Evolutionary conservation across 768 basidiomycete species (phyloP), one percentile per base, ranked within the genome.

Genomic region (Podaxis sp.): DNA sequence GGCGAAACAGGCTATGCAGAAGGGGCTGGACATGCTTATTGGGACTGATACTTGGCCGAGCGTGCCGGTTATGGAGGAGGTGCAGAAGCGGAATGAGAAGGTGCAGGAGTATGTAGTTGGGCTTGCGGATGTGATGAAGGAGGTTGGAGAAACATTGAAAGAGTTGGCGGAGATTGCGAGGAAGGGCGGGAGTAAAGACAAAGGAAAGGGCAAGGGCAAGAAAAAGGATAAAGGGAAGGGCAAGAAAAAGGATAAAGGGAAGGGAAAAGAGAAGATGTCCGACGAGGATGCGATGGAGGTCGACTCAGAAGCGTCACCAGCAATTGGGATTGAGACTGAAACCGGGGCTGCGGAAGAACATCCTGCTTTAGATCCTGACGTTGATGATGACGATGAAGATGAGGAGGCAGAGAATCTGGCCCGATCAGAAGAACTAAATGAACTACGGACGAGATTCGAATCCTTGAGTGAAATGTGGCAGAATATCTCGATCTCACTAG

Each of bases 71-170:
- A 37, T 62, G 28, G 63, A 66, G 42, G 63, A 68, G 11, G 35
- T 62, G 44, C 38, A 38, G n/a, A 54, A 50, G 5, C 61, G 64
- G 50, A 62, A 66, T 52, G 25, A 50, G 3, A 63, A 63, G 4
- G 23, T 62, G 21, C 44, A 47, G 3, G 55, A 61, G 11, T 60
- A 64, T 50, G 55, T 64, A 23, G 23, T 51, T n/a, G 46, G 55
- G n/a, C 11, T 68, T 16, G 62, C 62, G 14, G 57, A 44, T 28
- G 63, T 28, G 42, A 56, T 68, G 38, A 55, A 38, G n/a, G 61
- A 65, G 44, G 47, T 70, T 21, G 55, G 38, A 28, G 60, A 58
- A 1, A 23, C 61, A 28, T 50, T 69, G 23, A 21, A 50, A 18
- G 55, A 57, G 28, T 58, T 66, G 11, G 60, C 55, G 4, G 52